Conservation (phyloP, 164 flowering plant species). For the Saururus chinensis region DNA sequence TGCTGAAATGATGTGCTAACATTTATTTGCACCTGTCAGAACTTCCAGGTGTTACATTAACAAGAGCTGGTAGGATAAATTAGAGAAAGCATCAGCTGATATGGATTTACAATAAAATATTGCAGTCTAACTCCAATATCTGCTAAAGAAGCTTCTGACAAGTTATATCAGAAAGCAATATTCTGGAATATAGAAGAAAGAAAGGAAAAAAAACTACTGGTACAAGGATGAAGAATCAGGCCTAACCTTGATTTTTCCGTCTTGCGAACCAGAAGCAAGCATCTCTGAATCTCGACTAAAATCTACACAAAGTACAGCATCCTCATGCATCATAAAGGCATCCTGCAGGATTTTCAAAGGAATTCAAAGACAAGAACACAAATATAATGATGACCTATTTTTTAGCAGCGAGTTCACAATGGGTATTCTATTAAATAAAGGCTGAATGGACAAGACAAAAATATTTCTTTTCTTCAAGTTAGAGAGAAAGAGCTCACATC, state of each 20-base stretch:
- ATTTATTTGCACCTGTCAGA: too few relatives aligned
- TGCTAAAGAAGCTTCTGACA: not conserved
- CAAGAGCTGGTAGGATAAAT: not conserved
- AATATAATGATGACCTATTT: too few relatives aligned
- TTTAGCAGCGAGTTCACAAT: not conserved
- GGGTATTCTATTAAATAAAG: too few relatives aligned
- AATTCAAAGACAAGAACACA: not conserved
- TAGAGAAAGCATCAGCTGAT: not conserved
- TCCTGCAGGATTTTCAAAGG: constrained; percentile 44
- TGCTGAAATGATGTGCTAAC: not conserved
- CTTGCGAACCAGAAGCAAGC: constrained; percentile 98
- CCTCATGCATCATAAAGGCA: constrained; percentile 98
- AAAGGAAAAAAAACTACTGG: not conserved
- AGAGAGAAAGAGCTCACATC: constrained; percentile 53
- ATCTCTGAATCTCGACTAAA: constrained; percentile 96
- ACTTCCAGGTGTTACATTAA: too few relatives aligned
- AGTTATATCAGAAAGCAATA: not conserved
- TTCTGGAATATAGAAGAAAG: not conserved
- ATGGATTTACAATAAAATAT: too few relatives aligned
- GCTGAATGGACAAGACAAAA: too few relatives aligned
- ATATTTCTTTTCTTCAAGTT: too few relatives aligned
- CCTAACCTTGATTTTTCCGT: constrained; percentile 90
- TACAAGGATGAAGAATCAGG: too few relatives aligned
- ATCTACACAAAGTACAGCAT: constrained; percentile 88
- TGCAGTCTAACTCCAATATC: not conserved